Base-by-base conservation (phyloP, 495 filamentous ascomycete genomes). In the Hypoxylon fragiforme region DNA sequence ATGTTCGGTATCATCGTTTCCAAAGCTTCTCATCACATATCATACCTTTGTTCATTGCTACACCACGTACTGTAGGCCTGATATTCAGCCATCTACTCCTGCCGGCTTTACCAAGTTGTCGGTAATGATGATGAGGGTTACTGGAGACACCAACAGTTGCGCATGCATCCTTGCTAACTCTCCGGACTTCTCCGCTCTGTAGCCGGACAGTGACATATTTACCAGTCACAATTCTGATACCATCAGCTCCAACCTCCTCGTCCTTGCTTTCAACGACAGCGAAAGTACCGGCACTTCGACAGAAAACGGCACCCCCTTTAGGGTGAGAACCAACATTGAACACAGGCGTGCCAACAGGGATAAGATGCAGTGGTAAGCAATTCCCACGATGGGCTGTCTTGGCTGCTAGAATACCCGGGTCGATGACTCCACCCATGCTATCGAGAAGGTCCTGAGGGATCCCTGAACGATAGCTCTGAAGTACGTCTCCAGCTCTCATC, bases 331-430 rank as follows among this genome's bases (percentile, higher is more conserved):
- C 94, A 19, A 98, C 82, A 56, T 91, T 91, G 80, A 85, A 96
- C 44, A 98, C 83, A n/a, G 87, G 77, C 19, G 88, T 95, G 8
- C 92, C 92, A 32, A 97, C 77, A 0, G 94, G 95, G 37, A 97
- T 86, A 86, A 97, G 92, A 67, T 94, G 89, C 65, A 97, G 68
- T 14, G 94, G 94, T 47, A 98, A 65, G 72, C 94, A 98, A 64
- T 98, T 98, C 15, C 94, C 94, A 73, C 92, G 82, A 81, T 90
- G 91, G 3, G 90, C 90, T 22, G 95, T 98, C 75, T 88, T 91
- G 7, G 94, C 88, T 3, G 94, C 95, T 38, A 98, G 70, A 66
- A 98, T 89, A 83, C 94, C 95, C 14, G 91, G 91, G 77, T 97
- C 94, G 18, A 94, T 79, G 21, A 83, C 75, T 22, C 94, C 92